Evolutionary conservation across 2,329 filamentous ascomycete species (phyloP).

Genomic region (Pseudogymnoascus verrucosus): DNA sequence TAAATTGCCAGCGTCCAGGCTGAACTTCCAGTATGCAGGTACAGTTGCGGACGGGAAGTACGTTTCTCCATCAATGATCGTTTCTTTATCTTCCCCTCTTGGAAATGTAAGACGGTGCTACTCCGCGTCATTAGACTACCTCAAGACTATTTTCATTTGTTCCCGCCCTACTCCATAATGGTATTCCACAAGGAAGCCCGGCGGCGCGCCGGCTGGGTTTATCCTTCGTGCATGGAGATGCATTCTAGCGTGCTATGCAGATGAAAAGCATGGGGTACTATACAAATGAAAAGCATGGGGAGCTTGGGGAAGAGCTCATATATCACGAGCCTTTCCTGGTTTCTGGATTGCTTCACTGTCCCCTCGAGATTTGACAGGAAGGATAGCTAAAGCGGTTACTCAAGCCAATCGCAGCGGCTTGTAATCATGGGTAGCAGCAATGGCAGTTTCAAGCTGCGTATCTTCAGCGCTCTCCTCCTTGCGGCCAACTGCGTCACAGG

Average conservation of each 20-base stretch:
- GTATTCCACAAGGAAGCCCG: background rate
- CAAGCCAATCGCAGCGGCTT: background rate
- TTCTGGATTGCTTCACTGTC: background rate
- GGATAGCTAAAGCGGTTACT: background rate
- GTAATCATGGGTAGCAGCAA: background rate
- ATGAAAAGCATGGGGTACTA: background rate
- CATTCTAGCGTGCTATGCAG: background rate
- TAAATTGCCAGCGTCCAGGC: background rate
- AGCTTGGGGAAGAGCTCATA: background rate
- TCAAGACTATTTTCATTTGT: background rate
- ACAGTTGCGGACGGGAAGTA: background rate
- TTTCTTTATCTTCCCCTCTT: background rate
- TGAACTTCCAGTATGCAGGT: background rate
- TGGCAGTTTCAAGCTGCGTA: background rate
- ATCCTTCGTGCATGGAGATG: background rate
- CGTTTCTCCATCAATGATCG: conserved; percentile 7
- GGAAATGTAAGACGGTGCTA: background rate
- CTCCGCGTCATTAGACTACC: background rate
- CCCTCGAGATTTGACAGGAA: background rate
- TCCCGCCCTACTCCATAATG: background rate
- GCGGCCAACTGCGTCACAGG: background rate
- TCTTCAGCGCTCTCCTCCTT: background rate
- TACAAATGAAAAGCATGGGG: background rate
- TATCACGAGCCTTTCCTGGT: background rate
- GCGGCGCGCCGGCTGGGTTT: background rate